phyloP scores from a whole-genome alignment of 352 stramenopile species.

The Globisporangium nunn region DNA sequence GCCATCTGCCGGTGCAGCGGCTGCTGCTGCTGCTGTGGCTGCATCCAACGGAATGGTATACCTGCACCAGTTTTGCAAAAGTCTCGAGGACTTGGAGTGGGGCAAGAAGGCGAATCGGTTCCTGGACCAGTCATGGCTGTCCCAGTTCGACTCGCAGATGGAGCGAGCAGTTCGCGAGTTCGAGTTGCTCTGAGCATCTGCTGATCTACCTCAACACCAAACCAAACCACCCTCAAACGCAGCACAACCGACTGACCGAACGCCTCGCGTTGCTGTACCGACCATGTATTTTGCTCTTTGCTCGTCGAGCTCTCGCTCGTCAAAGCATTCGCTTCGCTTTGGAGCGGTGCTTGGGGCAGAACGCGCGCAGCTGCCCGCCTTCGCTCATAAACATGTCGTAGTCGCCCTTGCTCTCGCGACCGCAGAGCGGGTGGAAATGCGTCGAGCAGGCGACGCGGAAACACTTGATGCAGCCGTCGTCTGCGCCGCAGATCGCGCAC shows the following conservation, averaged over 20 bases:
- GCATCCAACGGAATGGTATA: conserved; percentile 20
- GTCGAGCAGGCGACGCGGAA: conserved; percentile 54
- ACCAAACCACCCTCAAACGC: background rate
- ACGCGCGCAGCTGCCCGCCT: conserved; percentile 69
- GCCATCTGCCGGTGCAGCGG: background rate
- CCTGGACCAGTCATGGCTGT: conserved; percentile 68
- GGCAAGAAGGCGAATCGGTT: conserved; percentile 71
- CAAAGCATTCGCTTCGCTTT: conserved; percentile 23
- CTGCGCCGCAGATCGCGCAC: conserved; percentile 59
- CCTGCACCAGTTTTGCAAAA: conserved; percentile 40
- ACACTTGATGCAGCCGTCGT: conserved; percentile 83
- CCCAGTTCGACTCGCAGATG: conserved; percentile 77
- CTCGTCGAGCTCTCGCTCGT: conserved; percentile 1
- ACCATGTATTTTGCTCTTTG: background rate
- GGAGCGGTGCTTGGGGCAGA: conserved; percentile 72
- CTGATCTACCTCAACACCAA: background rate
- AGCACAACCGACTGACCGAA: background rate
- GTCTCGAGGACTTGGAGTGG: conserved; percentile 57
- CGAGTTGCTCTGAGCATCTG: conserved; percentile 39
- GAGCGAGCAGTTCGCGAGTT: conserved; percentile 65
- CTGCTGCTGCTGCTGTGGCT: background rate
- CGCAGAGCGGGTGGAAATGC: conserved; percentile 81
- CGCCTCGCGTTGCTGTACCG: background rate
- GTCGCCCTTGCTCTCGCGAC: conserved; percentile 63
- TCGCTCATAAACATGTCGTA: conserved; percentile 92